phyloP scores from a whole-genome alignment of 768 basidiomycete genomes.

The Termitomyces sp. region DNA sequence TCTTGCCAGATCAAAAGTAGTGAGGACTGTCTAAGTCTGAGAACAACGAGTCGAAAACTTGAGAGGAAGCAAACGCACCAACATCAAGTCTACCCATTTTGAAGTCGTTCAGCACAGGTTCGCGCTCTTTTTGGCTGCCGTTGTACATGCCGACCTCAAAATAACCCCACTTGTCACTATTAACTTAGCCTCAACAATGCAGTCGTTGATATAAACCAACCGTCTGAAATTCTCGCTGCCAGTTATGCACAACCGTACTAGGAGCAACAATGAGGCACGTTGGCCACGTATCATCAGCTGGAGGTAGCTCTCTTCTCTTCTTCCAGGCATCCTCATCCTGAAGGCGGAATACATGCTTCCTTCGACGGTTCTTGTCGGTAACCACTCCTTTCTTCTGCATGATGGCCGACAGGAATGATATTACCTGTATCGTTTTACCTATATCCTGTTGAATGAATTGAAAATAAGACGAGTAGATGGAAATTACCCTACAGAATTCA shows the following conservation, averaged over 20 bases:
- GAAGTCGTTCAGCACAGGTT: slow-evolving; percentile 62
- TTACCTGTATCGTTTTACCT: slow-evolving; percentile 95
- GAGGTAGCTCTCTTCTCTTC: slow-evolving; percentile 48
- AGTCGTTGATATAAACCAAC: slow-evolving; percentile 31
- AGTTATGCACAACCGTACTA: slow-evolving; percentile 77
- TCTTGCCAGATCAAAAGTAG: slow-evolving; percentile 72
- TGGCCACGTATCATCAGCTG: slow-evolving; percentile 71
- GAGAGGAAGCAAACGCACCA: slow-evolving; percentile 39
- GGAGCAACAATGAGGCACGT: slow-evolving; percentile 89
- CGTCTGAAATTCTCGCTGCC: slow-evolving; percentile 84
- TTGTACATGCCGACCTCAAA: slow-evolving; percentile 81
- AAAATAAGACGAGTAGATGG: background rate
- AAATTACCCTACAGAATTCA: slow-evolving; percentile 20
- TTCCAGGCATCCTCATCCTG: slow-evolving; percentile 58
- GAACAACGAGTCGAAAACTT: background rate
- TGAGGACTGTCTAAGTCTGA: slow-evolving; percentile 54
- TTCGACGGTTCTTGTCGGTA: slow-evolving; percentile 63
- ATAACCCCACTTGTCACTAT: slow-evolving; percentile 74
- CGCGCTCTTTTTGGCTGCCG: slow-evolving; percentile 46
- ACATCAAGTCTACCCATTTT: slow-evolving; percentile 80
- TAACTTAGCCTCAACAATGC: background rate
- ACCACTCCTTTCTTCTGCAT: slow-evolving; percentile 75
- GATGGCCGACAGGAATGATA: slow-evolving; percentile 84
- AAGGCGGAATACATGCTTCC: slow-evolving; percentile 57
- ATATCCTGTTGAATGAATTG: background rate